phyloP scores from a whole-genome alignment of 169 alveolate genomes.

The Plasmodium coatneyi region DNA sequence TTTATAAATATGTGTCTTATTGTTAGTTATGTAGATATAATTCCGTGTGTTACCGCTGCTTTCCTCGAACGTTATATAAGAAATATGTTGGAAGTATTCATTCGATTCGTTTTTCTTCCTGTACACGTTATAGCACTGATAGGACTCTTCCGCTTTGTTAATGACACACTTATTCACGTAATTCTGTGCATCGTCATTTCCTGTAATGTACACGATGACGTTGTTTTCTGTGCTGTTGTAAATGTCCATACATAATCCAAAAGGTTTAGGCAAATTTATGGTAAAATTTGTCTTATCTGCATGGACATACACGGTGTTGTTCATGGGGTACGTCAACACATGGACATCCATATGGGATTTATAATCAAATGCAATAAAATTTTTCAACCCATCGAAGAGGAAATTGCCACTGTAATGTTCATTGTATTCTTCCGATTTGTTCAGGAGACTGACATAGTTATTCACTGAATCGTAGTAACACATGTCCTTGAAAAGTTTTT shows the following conservation, averaged over 20 bases:
- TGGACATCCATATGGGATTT: background rate
- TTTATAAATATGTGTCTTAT: slow-evolving; percentile 37
- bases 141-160: background rate
- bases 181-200: slow-evolving; percentile 53
- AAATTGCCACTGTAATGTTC: slow-evolving; percentile 3
- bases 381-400: slow-evolving; percentile 45
- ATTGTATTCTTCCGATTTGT: slow-evolving; percentile 16
- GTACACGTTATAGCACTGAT: slow-evolving; percentile 23
- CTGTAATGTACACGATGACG: slow-evolving; percentile 23
- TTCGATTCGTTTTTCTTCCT: slow-evolving; percentile 26
- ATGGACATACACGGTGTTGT: slow-evolving; percentile 34
- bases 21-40: slow-evolving; percentile 46
- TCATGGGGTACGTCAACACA: slow-evolving; percentile 35
- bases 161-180: slow-evolving; percentile 50
- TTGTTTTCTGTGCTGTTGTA: slow-evolving; percentile 10
- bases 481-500: slow-evolving; percentile 14
- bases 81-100: slow-evolving; percentile 51
- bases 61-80: slow-evolving; percentile 8
- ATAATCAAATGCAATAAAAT: slow-evolving; percentile 60
- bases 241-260: slow-evolving; percentile 27
- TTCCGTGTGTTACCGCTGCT: background rate
- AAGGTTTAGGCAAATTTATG: slow-evolving; percentile 39
- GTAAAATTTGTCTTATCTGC: background rate
- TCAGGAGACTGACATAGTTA: slow-evolving; percentile 28
- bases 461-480: slow-evolving; percentile 34